Conservation (phyloP, 306 rosid species). For the Vigna unguiculata region DNA sequence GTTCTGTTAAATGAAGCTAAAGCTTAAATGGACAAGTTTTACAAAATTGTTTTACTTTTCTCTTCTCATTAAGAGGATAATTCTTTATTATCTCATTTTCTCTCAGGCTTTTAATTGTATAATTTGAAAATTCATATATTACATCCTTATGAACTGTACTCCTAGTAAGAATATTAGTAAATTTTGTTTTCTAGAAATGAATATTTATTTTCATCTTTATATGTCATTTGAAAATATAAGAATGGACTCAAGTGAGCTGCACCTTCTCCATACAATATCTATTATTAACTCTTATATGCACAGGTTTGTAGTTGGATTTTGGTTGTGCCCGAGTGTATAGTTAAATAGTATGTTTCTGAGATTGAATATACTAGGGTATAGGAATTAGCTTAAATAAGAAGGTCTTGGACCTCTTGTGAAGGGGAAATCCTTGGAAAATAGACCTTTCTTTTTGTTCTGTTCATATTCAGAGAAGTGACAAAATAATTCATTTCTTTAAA, state of each 20-base stretch:
- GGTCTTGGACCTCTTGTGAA: neutral
- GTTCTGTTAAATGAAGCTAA: neutral
- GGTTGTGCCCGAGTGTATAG: neutral
- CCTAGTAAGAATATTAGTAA: neutral
- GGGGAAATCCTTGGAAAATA: neutral
- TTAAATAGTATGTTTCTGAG: neutral
- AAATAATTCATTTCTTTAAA: neutral
- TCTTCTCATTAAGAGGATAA: neutral
- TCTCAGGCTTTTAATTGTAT: neutral
- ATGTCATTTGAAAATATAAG: neutral
- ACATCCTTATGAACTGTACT: neutral
- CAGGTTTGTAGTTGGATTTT: neutral
- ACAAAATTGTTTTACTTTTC: neutral
- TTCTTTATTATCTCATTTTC: neutral
- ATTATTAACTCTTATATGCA: neutral
- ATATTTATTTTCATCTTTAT: neutral
- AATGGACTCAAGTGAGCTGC: neutral
- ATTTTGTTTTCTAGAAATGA: neutral
- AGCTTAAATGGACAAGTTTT: slow-evolving; percentile 7
- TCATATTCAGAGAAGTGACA: neutral
- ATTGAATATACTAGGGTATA: neutral
- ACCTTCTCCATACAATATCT: neutral
- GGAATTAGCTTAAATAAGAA: neutral
- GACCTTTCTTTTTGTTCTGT: neutral
- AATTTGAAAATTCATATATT: neutral